Conservation (phyloP, 192 early-diverging fungal genomes). For the Linderina pennispora region DNA sequence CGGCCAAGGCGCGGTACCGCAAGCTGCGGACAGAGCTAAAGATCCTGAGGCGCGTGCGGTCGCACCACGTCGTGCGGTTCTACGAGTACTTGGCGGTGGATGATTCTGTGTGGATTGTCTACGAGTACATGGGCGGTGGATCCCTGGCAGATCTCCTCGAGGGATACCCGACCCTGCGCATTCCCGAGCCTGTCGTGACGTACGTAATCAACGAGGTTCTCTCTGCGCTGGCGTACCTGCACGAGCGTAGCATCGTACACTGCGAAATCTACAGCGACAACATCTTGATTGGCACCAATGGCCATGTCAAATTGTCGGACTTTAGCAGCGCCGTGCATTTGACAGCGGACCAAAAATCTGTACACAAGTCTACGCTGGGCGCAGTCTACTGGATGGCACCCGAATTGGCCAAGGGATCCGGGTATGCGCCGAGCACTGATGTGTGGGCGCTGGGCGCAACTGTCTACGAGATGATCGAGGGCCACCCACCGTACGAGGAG, state of each 20-base stretch:
- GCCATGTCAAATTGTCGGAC: conserved; percentile 63
- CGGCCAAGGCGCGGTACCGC: conserved; percentile 41
- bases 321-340: conserved; percentile 45
- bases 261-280: conserved; percentile 52
- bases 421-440: conserved; percentile 35
- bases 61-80: conserved; percentile 46
- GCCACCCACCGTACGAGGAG: conserved; percentile 49
- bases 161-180: conserved; percentile 42
- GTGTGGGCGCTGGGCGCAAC: conserved; percentile 47
- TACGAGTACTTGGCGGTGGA: conserved; percentile 47
- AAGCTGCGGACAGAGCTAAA: conserved; percentile 46
- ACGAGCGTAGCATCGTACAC: conserved; percentile 43
- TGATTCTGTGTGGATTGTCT: conserved; percentile 50
- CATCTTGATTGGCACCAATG: conserved; percentile 46
- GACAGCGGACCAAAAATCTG: conserved; percentile 29
- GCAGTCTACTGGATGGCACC: conserved; percentile 52
- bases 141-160: conserved; percentile 47
- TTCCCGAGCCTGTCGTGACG: conserved; percentile 33
- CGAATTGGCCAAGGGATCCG: conserved; percentile 42
- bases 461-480: conserved; percentile 47
- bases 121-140: conserved; percentile 50
- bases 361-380: conserved; percentile 36
- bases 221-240: conserved; percentile 46
- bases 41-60: conserved; percentile 43
- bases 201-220: conserved; percentile 43